Conservation (phyloP, 768 basidiomycete genomes). For the Sporobolomyces pararoseus region DNA sequence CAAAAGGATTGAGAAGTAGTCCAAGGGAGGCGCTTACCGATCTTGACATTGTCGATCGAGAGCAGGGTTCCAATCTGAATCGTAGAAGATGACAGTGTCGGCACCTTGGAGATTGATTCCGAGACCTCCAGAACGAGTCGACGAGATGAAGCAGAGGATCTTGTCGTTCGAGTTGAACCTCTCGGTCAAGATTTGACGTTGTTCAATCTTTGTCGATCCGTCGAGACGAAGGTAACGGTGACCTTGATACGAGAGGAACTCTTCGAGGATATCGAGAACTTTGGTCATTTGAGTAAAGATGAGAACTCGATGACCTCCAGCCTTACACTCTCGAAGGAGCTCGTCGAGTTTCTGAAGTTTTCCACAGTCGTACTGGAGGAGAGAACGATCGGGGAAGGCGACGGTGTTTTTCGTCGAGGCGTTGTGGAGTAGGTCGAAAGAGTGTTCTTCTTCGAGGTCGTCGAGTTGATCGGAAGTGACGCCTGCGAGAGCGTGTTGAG, state of each 20-base stretch:
- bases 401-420: conserved; percentile 80
- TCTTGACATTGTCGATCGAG: conserved; percentile 55
- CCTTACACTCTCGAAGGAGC: conserved; percentile 75
- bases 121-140: conserved; percentile 58
- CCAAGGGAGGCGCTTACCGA: no score
- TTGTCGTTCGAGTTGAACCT: conserved; percentile 53
- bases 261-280: conserved; percentile 88
- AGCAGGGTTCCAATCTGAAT: conserved; percentile 53
- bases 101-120: conserved; percentile 73
- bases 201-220: conserved; percentile 91
- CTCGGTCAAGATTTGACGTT: conserved; percentile 58
- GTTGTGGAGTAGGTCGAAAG: conserved; percentile 69
- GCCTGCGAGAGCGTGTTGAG: conserved; percentile 61
- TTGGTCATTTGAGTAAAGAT: conserved; percentile 98
- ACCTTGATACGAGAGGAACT: conserved; percentile 86
- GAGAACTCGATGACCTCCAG: conserved; percentile 79
- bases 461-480: conserved; percentile 44
- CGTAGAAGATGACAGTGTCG: conserved; percentile 54
- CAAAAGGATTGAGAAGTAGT: no score
- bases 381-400: conserved; percentile 82
- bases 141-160: conserved; percentile 53
- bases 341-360: conserved; percentile 81
- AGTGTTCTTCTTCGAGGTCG: conserved; percentile 48
- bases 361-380: conserved; percentile 92
- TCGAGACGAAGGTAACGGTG: conserved; percentile 91